Evolutionary conservation across 345 rosid genomes (phyloP).

Genomic region (Pugionium dolabratum): DNA sequence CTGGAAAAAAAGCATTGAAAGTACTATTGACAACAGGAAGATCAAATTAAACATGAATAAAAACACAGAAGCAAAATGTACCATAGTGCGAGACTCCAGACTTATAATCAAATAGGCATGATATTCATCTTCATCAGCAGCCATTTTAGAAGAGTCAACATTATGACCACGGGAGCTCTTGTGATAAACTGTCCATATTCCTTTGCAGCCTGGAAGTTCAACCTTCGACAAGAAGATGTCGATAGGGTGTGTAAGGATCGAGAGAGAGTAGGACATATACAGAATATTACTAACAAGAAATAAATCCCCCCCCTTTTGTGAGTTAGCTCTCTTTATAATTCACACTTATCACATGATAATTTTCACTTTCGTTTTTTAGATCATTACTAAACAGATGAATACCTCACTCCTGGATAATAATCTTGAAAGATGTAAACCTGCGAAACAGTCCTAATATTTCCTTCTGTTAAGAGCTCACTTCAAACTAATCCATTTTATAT

Average conservation of each 20-base stretch:
- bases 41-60: slow-evolving; percentile 18
- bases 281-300: slow-evolving; percentile 18
- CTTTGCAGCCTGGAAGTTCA: slow-evolving; percentile 93
- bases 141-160: slow-evolving; percentile 68
- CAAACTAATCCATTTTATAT: slow-evolving; percentile 21
- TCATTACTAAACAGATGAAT: slow-evolving; percentile 17
- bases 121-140: slow-evolving; percentile 77
- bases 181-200: slow-evolving; percentile 98
- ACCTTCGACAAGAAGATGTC: slow-evolving; percentile 54
- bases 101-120: slow-evolving; percentile 98
- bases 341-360: slow-evolving; percentile 5
- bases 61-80: slow-evolving; percentile 40
- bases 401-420: slow-evolving; percentile 14
- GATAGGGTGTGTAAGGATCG: slow-evolving; percentile 22
- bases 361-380: slow-evolving; percentile 19
- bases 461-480: slow-evolving; percentile 26
- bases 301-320: slow-evolving; percentile 3
- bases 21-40: slow-evolving; percentile 9
- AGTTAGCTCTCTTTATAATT: slow-evolving; percentile 2
- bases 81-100: slow-evolving; percentile 94
- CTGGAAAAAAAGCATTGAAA: slow-evolving; percentile 41
- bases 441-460: slow-evolving; percentile 13
- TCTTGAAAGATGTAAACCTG: slow-evolving; percentile 22
- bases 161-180: slow-evolving; percentile 73
- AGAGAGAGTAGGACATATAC: slow-evolving; percentile 22